A percentile compares a stretch with the other conserved stretches of the same genome.
Evolutionary conservation across 164 flowering plant species (phyloP).

Genomic region (Taxillus chinensis): DNA sequence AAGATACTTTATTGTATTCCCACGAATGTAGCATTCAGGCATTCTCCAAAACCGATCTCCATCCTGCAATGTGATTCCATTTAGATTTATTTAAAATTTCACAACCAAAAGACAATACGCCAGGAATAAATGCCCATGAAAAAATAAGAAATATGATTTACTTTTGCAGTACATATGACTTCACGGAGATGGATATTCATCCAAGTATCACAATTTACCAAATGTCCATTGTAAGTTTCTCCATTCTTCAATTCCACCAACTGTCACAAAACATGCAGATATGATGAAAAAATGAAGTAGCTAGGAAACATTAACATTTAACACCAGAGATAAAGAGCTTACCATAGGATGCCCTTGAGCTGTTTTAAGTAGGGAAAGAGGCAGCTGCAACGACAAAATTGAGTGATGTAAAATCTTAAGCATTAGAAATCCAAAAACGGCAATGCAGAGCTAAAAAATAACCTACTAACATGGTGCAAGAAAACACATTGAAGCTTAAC

Average conservation of each 20-base stretch:
- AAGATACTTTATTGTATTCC: conserved; percentile 95
- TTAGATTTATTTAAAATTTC: conserved; percentile 1
- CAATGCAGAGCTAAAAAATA: no score
- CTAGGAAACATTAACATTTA: background rate
- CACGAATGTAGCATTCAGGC: conserved; percentile 97
- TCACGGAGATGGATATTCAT: conserved; percentile 98
- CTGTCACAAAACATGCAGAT: conserved; percentile 22
- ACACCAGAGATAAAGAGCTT: conserved; percentile 10
- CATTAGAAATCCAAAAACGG: background rate
- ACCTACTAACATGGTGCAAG: no score
- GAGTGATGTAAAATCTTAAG: background rate
- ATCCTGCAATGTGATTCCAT: conserved; percentile 36
- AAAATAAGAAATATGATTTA: conserved; percentile 10
- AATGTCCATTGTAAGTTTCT: conserved; percentile 93
- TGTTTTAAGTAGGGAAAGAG: conserved; percentile 80
- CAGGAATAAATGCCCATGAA: no score
- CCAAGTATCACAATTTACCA: conserved; percentile 99
- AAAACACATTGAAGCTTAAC: no score
- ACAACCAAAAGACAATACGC: background rate
- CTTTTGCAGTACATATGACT: conserved; percentile 96
- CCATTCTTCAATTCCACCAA: conserved; percentile 96
- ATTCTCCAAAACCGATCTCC: conserved; percentile 98
- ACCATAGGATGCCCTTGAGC: conserved; percentile 99
- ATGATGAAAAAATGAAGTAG: background rate
- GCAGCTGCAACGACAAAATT: conserved; percentile 47